These are phyloP conservation scores for Mycena chlorophos DNA, from an alignment of 768 basidiomycete species.

Conservation along the genomic window DNA sequence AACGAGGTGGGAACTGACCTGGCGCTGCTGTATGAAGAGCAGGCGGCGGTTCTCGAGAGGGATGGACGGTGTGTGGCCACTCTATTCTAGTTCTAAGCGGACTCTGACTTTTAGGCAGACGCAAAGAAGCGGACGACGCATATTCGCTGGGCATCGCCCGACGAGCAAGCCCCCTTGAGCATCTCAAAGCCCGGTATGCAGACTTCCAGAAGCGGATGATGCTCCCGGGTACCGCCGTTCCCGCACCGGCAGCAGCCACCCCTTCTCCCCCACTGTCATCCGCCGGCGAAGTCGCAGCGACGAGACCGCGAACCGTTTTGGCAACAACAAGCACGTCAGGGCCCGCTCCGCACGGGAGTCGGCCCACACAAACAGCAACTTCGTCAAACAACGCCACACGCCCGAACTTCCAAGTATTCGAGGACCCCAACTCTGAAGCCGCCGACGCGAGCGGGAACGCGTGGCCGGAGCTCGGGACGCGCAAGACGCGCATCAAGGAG, in stretches of 20 bases:
- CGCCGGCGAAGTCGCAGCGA: constrained; percentile 30
- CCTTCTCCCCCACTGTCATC: constrained; percentile 36
- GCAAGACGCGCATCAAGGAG: constrained; percentile 77
- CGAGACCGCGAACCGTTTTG: constrained; percentile 45
- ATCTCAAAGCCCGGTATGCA: constrained; percentile 70
- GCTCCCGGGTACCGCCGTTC: constrained; percentile 42
- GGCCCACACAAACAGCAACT: constrained; percentile 33
- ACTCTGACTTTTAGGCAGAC: constrained; percentile 44
- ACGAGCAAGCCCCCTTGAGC: constrained; percentile 76
- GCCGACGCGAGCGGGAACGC: constrained; percentile 45
- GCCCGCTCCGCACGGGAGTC: constrained; percentile 34
- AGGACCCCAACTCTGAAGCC: constrained; percentile 60
- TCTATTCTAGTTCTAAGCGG: constrained; percentile 1
- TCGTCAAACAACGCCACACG: constrained; percentile 47
- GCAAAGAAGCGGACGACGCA: constrained; percentile 84
- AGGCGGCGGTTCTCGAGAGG: constrained; percentile 80
- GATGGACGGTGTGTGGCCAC: constrained; percentile 63
- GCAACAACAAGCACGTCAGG: constrained; percentile 43
- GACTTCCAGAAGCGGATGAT: constrained; percentile 95
- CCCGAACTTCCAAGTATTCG: constrained; percentile 67
- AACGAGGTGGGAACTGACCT: constrained; percentile 87
- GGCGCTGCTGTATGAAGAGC: constrained; percentile 89
- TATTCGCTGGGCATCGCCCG: constrained; percentile 89
- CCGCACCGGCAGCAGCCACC: constrained; percentile 40
- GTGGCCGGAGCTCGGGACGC: constrained; percentile 76